Evolutionary conservation across 2,329 filamentous ascomycete genomes (phyloP).

Genomic region (Cordyceps cateniannulata): DNA sequence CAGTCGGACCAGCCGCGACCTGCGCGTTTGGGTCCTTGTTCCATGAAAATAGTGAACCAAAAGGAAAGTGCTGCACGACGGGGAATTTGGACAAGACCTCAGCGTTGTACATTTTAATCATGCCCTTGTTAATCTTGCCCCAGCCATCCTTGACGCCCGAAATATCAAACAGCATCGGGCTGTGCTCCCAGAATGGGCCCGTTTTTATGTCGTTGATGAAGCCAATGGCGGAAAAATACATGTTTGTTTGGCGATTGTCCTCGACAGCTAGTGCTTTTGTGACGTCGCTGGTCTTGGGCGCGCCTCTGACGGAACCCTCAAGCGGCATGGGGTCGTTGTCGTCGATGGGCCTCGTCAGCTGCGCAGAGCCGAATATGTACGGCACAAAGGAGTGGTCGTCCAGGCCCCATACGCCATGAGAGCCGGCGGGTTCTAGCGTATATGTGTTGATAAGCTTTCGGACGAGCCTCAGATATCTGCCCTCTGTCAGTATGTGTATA

Average conservation of each 20-base stretch:
- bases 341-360: slow-evolving; percentile 70
- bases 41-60: slow-evolving; percentile 76
- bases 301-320: slow-evolving; percentile 68
- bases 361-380: slow-evolving; percentile 92
- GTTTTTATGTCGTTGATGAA: slow-evolving; percentile 98
- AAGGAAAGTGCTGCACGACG: slow-evolving; percentile 93
- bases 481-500: slow-evolving; percentile 10
- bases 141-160: slow-evolving; percentile 88
- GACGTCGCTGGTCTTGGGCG: slow-evolving; percentile 67
- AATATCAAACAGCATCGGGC: slow-evolving; percentile 88
- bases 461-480: slow-evolving; percentile 71
- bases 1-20: slow-evolving; percentile 32
- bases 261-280: slow-evolving; percentile 58
- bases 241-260: slow-evolving; percentile 58
- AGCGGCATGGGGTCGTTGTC: slow-evolving; percentile 57
- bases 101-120: slow-evolving; percentile 99
- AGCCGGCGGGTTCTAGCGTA: slow-evolving; percentile 89
- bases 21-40: slow-evolving; percentile 58
- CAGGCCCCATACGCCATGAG: slow-evolving; percentile 97
- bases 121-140: slow-evolving; percentile 99
- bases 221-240: slow-evolving; percentile 93
- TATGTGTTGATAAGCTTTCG: slow-evolving; percentile 83
- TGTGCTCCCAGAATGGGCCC: slow-evolving; percentile 96
- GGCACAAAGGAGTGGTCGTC: slow-evolving; percentile 93
- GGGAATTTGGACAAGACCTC: slow-evolving; percentile 96